Conservation (phyloP, 352 stramenopile genomes). For the Pythium utonaiense region DNA sequence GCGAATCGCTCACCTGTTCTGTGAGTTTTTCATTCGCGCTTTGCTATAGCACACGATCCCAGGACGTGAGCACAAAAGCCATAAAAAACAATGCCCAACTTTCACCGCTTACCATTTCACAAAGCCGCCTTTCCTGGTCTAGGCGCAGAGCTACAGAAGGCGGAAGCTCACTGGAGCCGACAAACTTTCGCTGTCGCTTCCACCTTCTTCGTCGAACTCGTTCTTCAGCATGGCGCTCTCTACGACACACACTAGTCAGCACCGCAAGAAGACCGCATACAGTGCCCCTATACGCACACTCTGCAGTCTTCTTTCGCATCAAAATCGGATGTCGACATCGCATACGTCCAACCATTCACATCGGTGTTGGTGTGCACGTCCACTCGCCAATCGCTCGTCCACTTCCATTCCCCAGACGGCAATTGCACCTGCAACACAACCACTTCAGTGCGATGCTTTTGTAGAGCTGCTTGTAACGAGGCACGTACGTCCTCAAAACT, state of each 20-base stretch:
- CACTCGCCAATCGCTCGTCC: conserved; percentile 47
- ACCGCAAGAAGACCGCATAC: neutral
- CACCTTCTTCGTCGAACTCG: conserved; percentile 48
- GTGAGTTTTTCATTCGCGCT: conserved; percentile 57
- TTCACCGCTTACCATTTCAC: conserved; percentile 30
- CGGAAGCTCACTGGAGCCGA: conserved; percentile 33
- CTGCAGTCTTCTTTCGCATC: conserved; percentile 3
- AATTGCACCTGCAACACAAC: conserved; percentile 33
- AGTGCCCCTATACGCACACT: neutral
- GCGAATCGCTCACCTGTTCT: conserved; percentile 36
- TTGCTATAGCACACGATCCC: conserved; percentile 29
- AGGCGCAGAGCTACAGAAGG: conserved; percentile 25
- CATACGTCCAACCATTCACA: conserved; percentile 55
- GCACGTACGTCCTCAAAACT: conserved; percentile 39
- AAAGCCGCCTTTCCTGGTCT: conserved; percentile 30
- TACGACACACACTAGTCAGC: conserved; percentile 5
- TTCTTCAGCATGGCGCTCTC: conserved; percentile 33
- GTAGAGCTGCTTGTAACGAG: neutral
- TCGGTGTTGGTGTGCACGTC: conserved; percentile 49
- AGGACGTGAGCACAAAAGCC: neutral
- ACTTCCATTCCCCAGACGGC: conserved; percentile 56
- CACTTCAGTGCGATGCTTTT: neutral
- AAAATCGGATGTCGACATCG: conserved; percentile 28
- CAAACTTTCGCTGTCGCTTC: conserved; percentile 53
- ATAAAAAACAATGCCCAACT: neutral